Percentiles rank a stretch among this genome's conserved stretches.
These are phyloP conservation scores for Metschnikowia bowlesiae DNA, from an alignment of 805 yeast species.

Conservation along the genomic window DNA sequence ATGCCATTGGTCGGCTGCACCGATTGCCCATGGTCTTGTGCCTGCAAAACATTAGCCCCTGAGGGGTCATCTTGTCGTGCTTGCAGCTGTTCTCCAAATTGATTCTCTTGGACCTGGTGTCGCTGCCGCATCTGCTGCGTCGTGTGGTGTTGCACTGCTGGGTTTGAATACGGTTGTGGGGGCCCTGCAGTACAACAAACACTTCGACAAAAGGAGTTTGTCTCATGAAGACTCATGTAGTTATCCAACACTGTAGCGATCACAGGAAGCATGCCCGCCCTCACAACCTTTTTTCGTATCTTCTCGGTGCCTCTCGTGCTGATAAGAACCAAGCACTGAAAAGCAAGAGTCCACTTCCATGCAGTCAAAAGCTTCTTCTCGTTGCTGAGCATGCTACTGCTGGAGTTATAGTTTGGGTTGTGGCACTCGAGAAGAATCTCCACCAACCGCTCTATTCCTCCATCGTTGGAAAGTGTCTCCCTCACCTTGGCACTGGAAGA, in stretches of 20 bases:
- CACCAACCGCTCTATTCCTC: slow-evolving; percentile 86
- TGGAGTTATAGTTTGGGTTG: slow-evolving; percentile 26
- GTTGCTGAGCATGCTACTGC: slow-evolving; percentile 30
- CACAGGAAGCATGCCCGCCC: slow-evolving; percentile 88
- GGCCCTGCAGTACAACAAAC: not conserved
- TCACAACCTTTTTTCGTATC: slow-evolving; percentile 79
- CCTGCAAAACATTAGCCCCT: not conserved
- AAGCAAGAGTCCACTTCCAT: slow-evolving; percentile 96
- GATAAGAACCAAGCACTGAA: slow-evolving; percentile 85
- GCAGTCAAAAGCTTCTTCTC: slow-evolving; percentile 59
- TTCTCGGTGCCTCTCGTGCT: slow-evolving; percentile 92
- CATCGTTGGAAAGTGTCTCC: slow-evolving; percentile 83
- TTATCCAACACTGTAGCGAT: slow-evolving; percentile 90
- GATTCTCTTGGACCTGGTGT: slow-evolving; percentile 1
- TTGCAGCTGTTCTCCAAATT: not conserved
- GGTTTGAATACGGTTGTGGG: slow-evolving; percentile 5
- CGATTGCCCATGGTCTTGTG: slow-evolving; percentile 1
- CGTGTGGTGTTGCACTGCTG: not conserved
- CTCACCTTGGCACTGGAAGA: slow-evolving; percentile 85
- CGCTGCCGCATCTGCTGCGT: slow-evolving; percentile 3
- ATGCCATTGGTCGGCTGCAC: not conserved
- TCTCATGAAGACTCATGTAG: slow-evolving; percentile 49
- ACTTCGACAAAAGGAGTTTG: slow-evolving; percentile 24
- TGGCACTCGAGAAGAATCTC: slow-evolving; percentile 81
- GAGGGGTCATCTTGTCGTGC: not conserved